phyloP scores from a whole-genome alignment of 2,329 filamentous ascomycete genomes.

The Talaromyces albobiverticillius region DNA sequence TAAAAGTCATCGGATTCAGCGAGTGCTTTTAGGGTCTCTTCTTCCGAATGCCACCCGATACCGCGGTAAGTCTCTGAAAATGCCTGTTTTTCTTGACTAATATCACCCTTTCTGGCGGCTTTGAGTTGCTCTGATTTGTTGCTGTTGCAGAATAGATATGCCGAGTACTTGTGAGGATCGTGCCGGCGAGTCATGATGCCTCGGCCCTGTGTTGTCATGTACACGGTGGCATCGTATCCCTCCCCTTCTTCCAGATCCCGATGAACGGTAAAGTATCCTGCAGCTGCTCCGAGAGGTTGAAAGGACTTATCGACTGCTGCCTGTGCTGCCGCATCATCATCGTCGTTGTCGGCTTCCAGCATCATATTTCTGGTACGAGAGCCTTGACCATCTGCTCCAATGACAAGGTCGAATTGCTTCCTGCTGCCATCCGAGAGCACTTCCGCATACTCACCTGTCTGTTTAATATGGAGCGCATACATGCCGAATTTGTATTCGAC shows the following conservation, averaged over 20 bases:
- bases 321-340: not conserved
- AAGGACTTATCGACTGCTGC: conserved; percentile 9
- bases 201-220: conserved; percentile 34
- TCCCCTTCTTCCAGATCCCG: conserved; percentile 25
- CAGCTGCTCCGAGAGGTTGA: conserved; percentile 25
- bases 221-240: conserved; percentile 35
- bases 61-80: conserved; percentile 40
- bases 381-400: conserved; percentile 29
- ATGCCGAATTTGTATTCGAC: conserved; percentile 33
- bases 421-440: conserved; percentile 26
- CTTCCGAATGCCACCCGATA: conserved; percentile 45
- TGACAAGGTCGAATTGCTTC: conserved; percentile 26
- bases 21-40: conserved; percentile 42
- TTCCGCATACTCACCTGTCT: conserved; percentile 16
- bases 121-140: conserved; percentile 24
- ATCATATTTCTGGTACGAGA: conserved; percentile 23
- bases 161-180: conserved; percentile 35
- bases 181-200: conserved; percentile 43
- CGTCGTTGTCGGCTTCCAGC: conserved; percentile 16
- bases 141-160: conserved; percentile 34
- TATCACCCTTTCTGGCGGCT: conserved; percentile 28
- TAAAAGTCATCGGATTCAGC: conserved; percentile 45
- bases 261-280: conserved; percentile 38
- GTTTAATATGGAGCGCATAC: conserved; percentile 24
- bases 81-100: conserved; percentile 39